These are phyloP conservation scores for Penicillium bovifimosum DNA, from an alignment of 495 filamentous ascomycete species.

Conservation along the genomic window DNA sequence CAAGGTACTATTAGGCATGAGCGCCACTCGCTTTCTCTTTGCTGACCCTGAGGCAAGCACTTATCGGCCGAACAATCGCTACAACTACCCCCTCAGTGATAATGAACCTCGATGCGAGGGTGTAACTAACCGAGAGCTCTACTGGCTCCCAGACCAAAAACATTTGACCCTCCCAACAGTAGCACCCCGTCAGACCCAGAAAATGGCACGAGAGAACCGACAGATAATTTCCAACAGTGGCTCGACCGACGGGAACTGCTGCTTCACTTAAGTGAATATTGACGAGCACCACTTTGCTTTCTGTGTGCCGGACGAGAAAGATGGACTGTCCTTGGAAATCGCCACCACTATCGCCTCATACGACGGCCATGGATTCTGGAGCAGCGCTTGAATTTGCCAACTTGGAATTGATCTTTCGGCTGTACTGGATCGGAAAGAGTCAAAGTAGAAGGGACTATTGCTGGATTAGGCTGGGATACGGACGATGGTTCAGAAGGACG, in stretches of 20 bases:
- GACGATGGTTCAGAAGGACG: neutral
- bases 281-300: slow-evolving; percentile 1
- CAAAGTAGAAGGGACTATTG: neutral
- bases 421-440: neutral
- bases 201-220: neutral
- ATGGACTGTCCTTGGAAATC: neutral
- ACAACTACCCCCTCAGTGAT: slow-evolving; percentile 1
- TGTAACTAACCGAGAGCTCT: slow-evolving; percentile 3
- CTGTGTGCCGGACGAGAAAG: neutral
- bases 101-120: neutral
- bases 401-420: neutral
- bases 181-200: neutral
- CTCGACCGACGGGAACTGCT: neutral
- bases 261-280: neutral
- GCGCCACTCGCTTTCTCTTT: neutral
- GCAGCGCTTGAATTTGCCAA: neutral
- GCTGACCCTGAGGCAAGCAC: neutral
- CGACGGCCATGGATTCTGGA: neutral
- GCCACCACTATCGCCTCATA: neutral
- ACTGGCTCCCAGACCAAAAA: slow-evolving; percentile 5
- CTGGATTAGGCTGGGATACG: neutral
- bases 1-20: neutral
- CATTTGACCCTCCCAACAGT: neutral
- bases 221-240: neutral
- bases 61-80: slow-evolving; percentile 3